A percentile compares a stretch with the other conserved stretches of the same genome.
phyloP scores from a whole-genome alignment of 768 basidiomycete species.

The Pholiota conissans region DNA sequence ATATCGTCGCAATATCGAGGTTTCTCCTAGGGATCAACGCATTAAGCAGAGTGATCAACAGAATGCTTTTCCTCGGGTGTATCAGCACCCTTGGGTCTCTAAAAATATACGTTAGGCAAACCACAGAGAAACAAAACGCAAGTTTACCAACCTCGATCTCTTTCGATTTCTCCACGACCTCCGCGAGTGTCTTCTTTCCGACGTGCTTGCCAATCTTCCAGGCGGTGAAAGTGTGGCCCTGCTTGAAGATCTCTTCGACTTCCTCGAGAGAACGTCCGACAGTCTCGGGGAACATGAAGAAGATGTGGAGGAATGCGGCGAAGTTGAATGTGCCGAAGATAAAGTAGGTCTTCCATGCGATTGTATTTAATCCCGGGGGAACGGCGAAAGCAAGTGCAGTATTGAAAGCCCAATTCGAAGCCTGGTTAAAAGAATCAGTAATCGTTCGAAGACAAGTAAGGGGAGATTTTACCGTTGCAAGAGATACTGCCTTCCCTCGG shows the following conservation, averaged over 20 bases:
- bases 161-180: conserved; percentile 40
- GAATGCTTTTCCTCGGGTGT: conserved; percentile 17
- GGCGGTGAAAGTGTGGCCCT: conserved; percentile 68
- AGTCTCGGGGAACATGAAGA: conserved; percentile 83
- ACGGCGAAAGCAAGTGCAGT: conserved; percentile 75
- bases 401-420: conserved; percentile 67
- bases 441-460: background rate
- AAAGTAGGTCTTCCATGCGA: conserved; percentile 77
- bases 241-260: conserved; percentile 73
- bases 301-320: conserved; percentile 65
- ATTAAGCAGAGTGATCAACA: conserved; percentile 15
- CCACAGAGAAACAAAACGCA: background rate
- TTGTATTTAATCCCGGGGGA: conserved; percentile 63
- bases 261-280: conserved; percentile 75
- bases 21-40: no score
- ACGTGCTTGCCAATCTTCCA: conserved; percentile 67
- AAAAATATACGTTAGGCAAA: background rate
- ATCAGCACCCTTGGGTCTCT: conserved; percentile 16
- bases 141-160: conserved; percentile 10
- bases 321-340: conserved; percentile 80
- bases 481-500: conserved; percentile 55
- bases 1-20: no score
- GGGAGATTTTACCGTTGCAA: conserved; percentile 43
- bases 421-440: conserved; percentile 11
- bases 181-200: conserved; percentile 59